Percentiles rank a stretch among this genome's conserved stretches.
Conservation (phyloP, 306 rosid species). For the Rubus idaeus region DNA sequence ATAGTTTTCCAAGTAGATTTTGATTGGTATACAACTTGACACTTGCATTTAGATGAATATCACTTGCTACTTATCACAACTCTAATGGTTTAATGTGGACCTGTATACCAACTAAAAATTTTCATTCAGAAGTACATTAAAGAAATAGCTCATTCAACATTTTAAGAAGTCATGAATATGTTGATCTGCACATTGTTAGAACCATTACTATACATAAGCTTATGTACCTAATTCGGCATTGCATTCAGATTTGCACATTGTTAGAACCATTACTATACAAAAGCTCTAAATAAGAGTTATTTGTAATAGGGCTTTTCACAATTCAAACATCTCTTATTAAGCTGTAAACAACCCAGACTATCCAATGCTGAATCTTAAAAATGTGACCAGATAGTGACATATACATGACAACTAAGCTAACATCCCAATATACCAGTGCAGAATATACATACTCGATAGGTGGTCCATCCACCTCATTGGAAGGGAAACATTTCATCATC, state of each 20-base stretch:
- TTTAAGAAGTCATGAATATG: neutral
- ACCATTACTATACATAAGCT: constrained; percentile 23
- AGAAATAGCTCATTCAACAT: neutral
- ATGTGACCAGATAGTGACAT: constrained; percentile 19
- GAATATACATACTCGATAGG: constrained; percentile 38
- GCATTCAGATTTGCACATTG: constrained; percentile 6
- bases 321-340: constrained; percentile 13
- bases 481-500: constrained; percentile 56
- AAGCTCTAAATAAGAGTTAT: constrained; percentile 11
- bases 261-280: constrained; percentile 16
- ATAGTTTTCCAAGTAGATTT: neutral
- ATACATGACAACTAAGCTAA: constrained; percentile 42
- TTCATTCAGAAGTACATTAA: neutral
- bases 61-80: too few species aligned
- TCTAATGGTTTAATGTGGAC: too few species aligned
- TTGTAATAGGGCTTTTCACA: neutral
- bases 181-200: neutral
- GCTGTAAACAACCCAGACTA: constrained; percentile 7
- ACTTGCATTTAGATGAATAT: too few species aligned
- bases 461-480: constrained; percentile 41
- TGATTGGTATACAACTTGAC: too few species aligned
- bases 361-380: constrained; percentile 14
- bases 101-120: too few species aligned
- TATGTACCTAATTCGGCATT: neutral
- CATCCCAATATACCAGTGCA: constrained; percentile 26